Percentiles rank a stretch among this genome's conserved stretches.
These are phyloP conservation scores for Oryza rufipogon DNA, from an alignment of 176 grass and related monocot species.

Conservation along the genomic window DNA sequence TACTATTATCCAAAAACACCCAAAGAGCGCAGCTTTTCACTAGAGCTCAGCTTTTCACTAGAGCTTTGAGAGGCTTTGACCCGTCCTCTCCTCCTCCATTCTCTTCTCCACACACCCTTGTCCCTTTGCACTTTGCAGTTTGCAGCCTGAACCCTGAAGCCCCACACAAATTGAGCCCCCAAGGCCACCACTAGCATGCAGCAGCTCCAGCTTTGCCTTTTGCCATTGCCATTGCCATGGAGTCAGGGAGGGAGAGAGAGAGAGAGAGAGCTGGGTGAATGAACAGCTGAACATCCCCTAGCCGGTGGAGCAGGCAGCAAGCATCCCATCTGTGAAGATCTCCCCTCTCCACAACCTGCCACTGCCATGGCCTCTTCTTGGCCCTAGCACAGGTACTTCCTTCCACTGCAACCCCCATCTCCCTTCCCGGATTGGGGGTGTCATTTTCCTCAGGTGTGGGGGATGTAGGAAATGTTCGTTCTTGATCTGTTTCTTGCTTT, in stretches of 20 bases:
- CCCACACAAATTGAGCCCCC: slow-evolving; percentile 33
- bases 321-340: not conserved
- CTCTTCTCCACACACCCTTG: slow-evolving; percentile 41
- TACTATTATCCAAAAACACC: too few relatives aligned
- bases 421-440: slow-evolving; percentile 10
- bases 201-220: slow-evolving; percentile 15
- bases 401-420: not conserved
- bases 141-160: slow-evolving; percentile 15
- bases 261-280: not conserved
- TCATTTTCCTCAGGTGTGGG: slow-evolving; percentile 54
- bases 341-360: not conserved
- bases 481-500: slow-evolving; percentile 42
- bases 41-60: slow-evolving; percentile 26
- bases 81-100: slow-evolving; percentile 26
- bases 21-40: too few relatives aligned
- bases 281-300: slow-evolving; percentile 7
- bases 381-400: slow-evolving; percentile 42
- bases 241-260: not conserved
- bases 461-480: slow-evolving; percentile 24
- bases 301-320: not conserved
- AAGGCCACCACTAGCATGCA: not conserved
- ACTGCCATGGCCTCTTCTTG: slow-evolving; percentile 34
- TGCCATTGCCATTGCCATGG: slow-evolving; percentile 31
- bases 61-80: slow-evolving; percentile 55
- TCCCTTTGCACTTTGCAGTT: slow-evolving; percentile 22